These are phyloP conservation scores for Amaranthus cruentus DNA, from an alignment of 148 eudicot genomes.

Conservation along the genomic window DNA sequence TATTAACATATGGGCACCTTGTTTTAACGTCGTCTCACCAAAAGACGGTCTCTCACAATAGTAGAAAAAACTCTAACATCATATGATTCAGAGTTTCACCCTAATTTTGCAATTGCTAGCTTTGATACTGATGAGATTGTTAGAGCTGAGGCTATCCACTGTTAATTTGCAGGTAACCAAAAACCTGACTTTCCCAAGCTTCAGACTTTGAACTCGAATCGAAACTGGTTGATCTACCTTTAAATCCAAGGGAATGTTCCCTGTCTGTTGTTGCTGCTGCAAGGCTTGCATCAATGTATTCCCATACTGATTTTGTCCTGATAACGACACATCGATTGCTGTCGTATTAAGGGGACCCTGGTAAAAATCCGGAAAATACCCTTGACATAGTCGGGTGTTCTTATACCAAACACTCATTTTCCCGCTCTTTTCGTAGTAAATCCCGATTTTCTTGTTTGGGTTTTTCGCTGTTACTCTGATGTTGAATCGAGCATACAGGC, in stretches of 20 bases:
- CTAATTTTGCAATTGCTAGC: slow-evolving; percentile 63
- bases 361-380: slow-evolving; percentile 62
- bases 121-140: slow-evolving; percentile 54
- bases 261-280: slow-evolving; percentile 70
- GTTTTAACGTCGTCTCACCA: too few relatives aligned
- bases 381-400: slow-evolving; percentile 60
- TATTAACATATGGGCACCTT: too few relatives aligned
- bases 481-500: slow-evolving; percentile 71
- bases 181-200: slow-evolving; percentile 61
- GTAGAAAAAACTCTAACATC: background rate
- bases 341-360: slow-evolving; percentile 67
- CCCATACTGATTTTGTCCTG: slow-evolving; percentile 73
- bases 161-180: slow-evolving; percentile 55
- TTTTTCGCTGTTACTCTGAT: slow-evolving; percentile 66
- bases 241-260: slow-evolving; percentile 65
- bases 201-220: slow-evolving; percentile 50
- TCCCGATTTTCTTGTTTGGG: slow-evolving; percentile 81
- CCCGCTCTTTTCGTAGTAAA: slow-evolving; percentile 73
- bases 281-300: slow-evolving; percentile 54
- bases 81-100: slow-evolving; percentile 39
- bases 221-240: slow-evolving; percentile 71
- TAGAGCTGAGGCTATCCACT: slow-evolving; percentile 64
- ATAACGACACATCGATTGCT: slow-evolving; percentile 38
- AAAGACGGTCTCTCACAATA: background rate
- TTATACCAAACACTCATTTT: slow-evolving; percentile 70